Base-by-base conservation (phyloP, 2,329 filamentous ascomycete species). In the Phyllosticta citribraziliensis region DNA sequence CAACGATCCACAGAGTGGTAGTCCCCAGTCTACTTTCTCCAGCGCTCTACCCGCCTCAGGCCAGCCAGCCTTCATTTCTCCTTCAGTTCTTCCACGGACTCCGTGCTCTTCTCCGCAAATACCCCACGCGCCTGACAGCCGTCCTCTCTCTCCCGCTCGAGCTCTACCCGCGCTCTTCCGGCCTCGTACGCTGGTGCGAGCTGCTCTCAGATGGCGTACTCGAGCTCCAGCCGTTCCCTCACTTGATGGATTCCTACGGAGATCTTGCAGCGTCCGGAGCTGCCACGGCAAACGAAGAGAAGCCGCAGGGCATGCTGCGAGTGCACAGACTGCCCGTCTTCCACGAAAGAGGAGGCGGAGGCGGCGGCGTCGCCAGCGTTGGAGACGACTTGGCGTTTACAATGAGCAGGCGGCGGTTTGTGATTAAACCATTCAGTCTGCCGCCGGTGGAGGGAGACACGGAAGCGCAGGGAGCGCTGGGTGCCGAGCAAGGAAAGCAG, bases 361-460 rank as follows among this genome's bases (percentile, higher is more conserved):
- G 85, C 10, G 80, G 83, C 50, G 83, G 83, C 62, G 85, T 73
- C 1, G 76, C 77, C 27, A 75, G 85, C 64, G 81, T 87, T 59
- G 86, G 89, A 24, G 89, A 96, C 69, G 91, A 97, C 74, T 82
- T 96, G 74, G 91, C 91, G 4, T 99, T 99, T 73, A 92, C 86
- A 63, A 76, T 99, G 57, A 96, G 91, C 72, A 82, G 90, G 68
- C 86, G 83, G 67, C 92, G 90, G 57, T 85, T 99, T 66, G 83
- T 90, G 50, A 91, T 99, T 65, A 89, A 87, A 68, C 91, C 91
- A 0, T 97, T 91, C 74, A 94, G 88, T 71, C 78, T 99, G 52
- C 94, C 94, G 25, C 94, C 94, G 0, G 79, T 93, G 51, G 89
- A 91, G 60, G 90, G 88, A 1, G 90, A 91, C 65, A 82, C 76